phyloP scores from a whole-genome alignment of 1,284 basidiomycete genomes.

The Volvariella volvacea region DNA sequence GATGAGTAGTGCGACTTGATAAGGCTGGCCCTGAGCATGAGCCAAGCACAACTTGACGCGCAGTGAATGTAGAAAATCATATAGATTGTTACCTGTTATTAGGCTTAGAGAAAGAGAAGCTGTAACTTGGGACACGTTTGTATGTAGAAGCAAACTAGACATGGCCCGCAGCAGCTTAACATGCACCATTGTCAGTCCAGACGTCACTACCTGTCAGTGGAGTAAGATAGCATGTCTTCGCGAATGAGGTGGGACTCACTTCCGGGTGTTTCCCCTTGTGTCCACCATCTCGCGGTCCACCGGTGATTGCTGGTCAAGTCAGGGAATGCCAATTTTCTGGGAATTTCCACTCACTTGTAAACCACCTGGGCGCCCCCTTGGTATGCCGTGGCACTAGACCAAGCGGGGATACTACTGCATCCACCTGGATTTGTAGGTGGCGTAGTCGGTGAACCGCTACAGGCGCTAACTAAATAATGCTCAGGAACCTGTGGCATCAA shows the following conservation, averaged over 20 bases:
- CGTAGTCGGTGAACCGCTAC: constrained; percentile 26
- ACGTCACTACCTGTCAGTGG: constrained; percentile 34
- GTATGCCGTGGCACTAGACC: constrained; percentile 42
- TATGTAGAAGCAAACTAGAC: no score
- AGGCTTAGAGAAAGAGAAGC: no score
- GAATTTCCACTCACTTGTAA: constrained; percentile 34
- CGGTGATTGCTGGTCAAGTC: constrained; percentile 36
- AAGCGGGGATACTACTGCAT: constrained; percentile 46
- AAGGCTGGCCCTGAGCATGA: no score
- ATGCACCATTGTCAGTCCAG: constrained; percentile 54
- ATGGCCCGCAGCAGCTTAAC: no score
- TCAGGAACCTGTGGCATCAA: not conserved
- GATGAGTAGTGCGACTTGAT: no score
- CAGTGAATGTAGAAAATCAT: no score
- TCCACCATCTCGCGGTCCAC: constrained; percentile 65
- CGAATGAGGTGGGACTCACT: constrained; percentile 26
- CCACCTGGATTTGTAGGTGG: constrained; percentile 25
- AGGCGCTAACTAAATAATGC: constrained; percentile 46
- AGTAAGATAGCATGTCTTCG: not conserved
- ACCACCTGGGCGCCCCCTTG: constrained; percentile 42
- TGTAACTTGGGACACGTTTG: no score
- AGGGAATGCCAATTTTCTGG: constrained; percentile 1
- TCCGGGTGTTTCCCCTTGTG: constrained; percentile 48
- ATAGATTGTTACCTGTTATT: no score
- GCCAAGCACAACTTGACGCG: no score